A percentile compares a stretch with the other conserved stretches of the same genome.
These are phyloP conservation scores for Tylopilus intermedius DNA, from an alignment of 768 basidiomycete species.

Conservation along the genomic window DNA sequence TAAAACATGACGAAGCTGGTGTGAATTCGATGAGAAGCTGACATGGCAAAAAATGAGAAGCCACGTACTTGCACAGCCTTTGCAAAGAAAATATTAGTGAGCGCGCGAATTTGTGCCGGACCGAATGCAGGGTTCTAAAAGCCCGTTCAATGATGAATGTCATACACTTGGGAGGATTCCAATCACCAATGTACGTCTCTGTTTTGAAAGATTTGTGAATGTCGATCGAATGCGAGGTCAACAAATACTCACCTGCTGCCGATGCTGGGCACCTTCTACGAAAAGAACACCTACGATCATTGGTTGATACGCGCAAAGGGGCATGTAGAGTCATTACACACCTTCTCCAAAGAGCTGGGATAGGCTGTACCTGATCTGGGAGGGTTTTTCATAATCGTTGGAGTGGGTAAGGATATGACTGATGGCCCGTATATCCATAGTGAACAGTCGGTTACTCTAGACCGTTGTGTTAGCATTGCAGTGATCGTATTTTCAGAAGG, in stretches of 20 bases:
- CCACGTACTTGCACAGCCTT: background rate
- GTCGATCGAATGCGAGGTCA: background rate
- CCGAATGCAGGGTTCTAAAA: background rate
- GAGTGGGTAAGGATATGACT: background rate
- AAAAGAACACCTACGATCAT: background rate
- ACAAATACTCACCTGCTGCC: background rate
- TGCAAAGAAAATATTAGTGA: background rate
- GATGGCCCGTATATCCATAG: background rate
- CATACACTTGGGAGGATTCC: background rate
- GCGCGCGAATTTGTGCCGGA: background rate
- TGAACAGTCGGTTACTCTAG: background rate
- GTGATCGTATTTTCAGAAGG: background rate
- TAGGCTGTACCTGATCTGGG: background rate
- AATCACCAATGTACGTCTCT: background rate
- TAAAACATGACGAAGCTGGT: background rate
- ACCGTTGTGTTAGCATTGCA: background rate
- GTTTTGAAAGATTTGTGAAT: background rate
- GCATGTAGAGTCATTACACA: background rate
- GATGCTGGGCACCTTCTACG: background rate
- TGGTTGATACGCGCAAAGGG: background rate
- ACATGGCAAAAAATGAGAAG: background rate
- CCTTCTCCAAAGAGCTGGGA: background rate
- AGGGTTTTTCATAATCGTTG: background rate
- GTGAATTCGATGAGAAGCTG: background rate
- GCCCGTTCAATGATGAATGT: background rate